Evolutionary conservation across 2,329 filamentous ascomycete species (phyloP).

Genomic region (Harringtonia aguacate): DNA sequence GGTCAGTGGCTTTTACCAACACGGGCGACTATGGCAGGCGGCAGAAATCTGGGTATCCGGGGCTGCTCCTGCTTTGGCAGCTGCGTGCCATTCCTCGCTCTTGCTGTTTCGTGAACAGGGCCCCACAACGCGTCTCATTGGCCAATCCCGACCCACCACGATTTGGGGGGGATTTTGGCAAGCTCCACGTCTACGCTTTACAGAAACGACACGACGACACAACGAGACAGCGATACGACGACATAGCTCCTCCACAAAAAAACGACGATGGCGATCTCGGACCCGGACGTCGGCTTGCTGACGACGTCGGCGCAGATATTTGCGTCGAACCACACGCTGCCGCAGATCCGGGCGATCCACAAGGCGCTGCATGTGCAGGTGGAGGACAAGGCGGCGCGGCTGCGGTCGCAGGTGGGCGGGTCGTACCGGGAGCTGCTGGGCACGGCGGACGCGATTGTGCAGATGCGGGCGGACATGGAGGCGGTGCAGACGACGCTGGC

Average conservation of each 20-base stretch:
- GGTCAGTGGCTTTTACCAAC: too few species aligned
- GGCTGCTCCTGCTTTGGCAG: too few species aligned
- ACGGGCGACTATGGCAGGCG: too few species aligned
- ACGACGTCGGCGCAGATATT: conserved; percentile 45
- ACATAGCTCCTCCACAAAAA: background rate
- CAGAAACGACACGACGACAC: too few species aligned
- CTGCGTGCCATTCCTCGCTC: too few species aligned
- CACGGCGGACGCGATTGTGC: conserved; percentile 87
- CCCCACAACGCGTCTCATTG: too few species aligned
- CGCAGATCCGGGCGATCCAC: conserved; percentile 54
- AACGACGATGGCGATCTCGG: conserved; percentile 21
- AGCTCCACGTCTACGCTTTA: too few species aligned
- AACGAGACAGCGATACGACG: too few species aligned
- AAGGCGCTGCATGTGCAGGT: conserved; percentile 46
- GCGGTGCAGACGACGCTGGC: conserved; percentile 61
- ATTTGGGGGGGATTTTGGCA: too few species aligned
- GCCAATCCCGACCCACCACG: too few species aligned
- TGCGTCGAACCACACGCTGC: conserved; percentile 43
- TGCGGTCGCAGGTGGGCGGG: conserved; percentile 53
- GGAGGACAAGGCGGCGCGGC: conserved; percentile 50
- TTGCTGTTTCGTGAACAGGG: too few species aligned
- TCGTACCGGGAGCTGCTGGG: conserved; percentile 83
- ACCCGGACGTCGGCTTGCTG: conserved; percentile 31
- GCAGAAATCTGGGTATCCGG: too few species aligned
- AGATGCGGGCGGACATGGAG: conserved; percentile 73